Evolutionary conservation across 192 early-diverging fungal species (phyloP).

Genomic region (Lunasporangiospora selenospora): DNA sequence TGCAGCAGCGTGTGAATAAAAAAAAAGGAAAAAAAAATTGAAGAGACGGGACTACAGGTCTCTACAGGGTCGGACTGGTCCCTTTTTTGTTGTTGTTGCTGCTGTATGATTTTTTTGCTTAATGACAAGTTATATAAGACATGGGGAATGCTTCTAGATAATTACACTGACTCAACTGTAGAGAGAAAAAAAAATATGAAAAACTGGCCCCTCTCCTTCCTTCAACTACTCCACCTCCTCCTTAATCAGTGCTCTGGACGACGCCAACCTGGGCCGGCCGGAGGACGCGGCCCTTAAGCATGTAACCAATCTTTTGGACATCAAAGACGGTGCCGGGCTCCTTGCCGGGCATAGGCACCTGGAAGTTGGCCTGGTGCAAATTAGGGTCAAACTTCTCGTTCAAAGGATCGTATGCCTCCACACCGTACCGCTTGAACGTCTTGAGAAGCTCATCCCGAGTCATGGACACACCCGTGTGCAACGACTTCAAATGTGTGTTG

Average conservation of each 20-base stretch:
- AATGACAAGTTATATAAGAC: no score
- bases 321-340: conserved; percentile 86
- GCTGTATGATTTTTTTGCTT: no score
- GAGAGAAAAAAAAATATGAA: neutral
- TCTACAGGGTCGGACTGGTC: no score
- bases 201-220: neutral
- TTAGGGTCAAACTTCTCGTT: conserved; percentile 96
- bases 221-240: neutral
- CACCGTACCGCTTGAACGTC: conserved; percentile 86
- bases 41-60: neutral
- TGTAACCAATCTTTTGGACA: conserved; percentile 95
- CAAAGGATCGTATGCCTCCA: conserved; percentile 81
- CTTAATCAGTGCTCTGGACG: conserved; percentile 56
- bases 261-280: conserved; percentile 97
- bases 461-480: conserved; percentile 90
- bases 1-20: conserved; percentile 7
- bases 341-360: conserved; percentile 88
- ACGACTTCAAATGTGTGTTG: conserved; percentile 68
- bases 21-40: conserved; percentile 2
- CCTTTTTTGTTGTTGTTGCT: no score
- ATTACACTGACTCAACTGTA: neutral
- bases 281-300: conserved; percentile 88
- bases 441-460: conserved; percentile 86
- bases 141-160: no score
- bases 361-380: conserved; percentile 94